These are phyloP conservation scores for Pugionium dolabratum DNA, from an alignment of 345 rosid genomes.

Conservation along the genomic window DNA sequence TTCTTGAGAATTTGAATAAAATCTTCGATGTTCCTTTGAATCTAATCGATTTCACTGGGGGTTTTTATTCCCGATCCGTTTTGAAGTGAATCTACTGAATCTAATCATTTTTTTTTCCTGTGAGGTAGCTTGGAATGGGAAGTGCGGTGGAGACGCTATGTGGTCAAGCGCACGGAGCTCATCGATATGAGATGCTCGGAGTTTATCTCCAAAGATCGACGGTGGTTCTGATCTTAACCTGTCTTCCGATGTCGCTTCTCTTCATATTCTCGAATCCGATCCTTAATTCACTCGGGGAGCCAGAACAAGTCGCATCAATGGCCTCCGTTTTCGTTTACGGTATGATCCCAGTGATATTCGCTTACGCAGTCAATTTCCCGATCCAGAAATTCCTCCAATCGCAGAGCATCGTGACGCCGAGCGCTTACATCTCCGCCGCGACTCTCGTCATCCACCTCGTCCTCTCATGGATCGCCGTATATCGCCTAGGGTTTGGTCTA, in stretches of 20 bases:
- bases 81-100: too few relatives aligned
- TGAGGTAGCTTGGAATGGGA: constrained; percentile 66
- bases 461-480: constrained; percentile 57
- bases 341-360: constrained; percentile 67
- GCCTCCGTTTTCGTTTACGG: constrained; percentile 64
- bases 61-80: too few relatives aligned
- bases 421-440: constrained; percentile 61
- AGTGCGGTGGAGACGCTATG: constrained; percentile 73
- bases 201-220: constrained; percentile 70
- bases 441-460: constrained; percentile 45
- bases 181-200: constrained; percentile 61
- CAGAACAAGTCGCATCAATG: constrained; percentile 50
- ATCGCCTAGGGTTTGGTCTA: constrained; percentile 50
- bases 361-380: constrained; percentile 64
- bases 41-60: not conserved
- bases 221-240: constrained; percentile 50
- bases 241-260: constrained; percentile 50
- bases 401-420: constrained; percentile 61
- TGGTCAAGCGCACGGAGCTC: constrained; percentile 84
- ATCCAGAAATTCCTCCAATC: constrained; percentile 69
- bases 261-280: constrained; percentile 61
- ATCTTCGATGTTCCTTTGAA: too few relatives aligned
- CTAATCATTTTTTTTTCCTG: too few relatives aligned
- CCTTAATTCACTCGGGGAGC: constrained; percentile 55
- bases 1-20: too few relatives aligned